Evolutionary conservation across 176 grass and related monocot genomes (phyloP), one percentile per base, ranked within the genome.

Genomic region (Eleusine coracana): DNA sequence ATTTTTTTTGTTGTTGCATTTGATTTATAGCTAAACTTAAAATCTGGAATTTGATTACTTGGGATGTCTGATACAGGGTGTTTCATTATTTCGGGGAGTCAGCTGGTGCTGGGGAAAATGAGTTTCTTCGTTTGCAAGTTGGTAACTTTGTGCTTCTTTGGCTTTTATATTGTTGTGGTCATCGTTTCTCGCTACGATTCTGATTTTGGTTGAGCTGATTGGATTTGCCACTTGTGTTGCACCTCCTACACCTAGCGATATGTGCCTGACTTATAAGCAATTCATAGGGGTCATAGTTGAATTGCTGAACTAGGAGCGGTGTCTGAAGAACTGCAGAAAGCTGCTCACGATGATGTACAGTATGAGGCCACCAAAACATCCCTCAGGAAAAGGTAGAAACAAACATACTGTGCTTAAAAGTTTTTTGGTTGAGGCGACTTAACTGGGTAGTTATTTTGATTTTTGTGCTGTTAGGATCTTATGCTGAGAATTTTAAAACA

Each of bases 241-340:
- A 98, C 92, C 92, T 67, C 77, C 96, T 40, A 90, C n/a, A n/a
- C n/a, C n/a, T n/a, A n/a, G 82, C 75, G 92, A 93, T 34, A 70
- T 98, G 62, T 81, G 86, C 38, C 96, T 93, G 88, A 72, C 88
- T 48, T 98, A 93, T 74, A 98, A 80, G 68, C 96, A 98, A 54
- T 98, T 86, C 86, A 85, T 98, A 1, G 88, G 88, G 55, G 87
- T 84, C 3, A 80, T 98, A 40, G 88, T 87, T 72, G 92, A 98
- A 72, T 48, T 94, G 81, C 55, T 98, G 86, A 94, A 95, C 58
- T 89, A 87, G 61, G 92, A 95, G 76, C 89, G 44, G 76, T 86
- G 71, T 93, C 88, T 36, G 96, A 93, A 82, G 96, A 98, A 89
- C 83, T 98, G 44, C 82, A 63, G 27, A 58, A 98, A 66, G 92